Evolutionary conservation across 2,329 filamentous ascomycete species (phyloP).

Genomic region (Fusarium musae): DNA sequence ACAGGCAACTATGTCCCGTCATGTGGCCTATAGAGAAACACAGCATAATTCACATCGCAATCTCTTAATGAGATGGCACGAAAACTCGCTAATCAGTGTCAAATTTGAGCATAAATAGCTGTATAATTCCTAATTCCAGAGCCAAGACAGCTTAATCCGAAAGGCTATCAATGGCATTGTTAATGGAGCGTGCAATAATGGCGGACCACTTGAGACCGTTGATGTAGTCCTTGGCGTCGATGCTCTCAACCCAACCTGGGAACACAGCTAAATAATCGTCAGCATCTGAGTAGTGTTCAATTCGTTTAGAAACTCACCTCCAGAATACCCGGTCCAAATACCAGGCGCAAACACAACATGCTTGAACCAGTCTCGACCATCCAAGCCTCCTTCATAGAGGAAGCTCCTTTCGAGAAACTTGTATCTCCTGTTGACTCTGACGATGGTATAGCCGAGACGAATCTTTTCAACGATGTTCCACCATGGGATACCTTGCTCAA

Average conservation of each 20-base stretch:
- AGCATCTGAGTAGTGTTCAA: background rate
- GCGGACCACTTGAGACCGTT: conserved; percentile 69
- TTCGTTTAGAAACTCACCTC: conserved; percentile 61
- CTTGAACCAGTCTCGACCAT: conserved; percentile 89
- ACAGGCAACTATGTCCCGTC: too few species aligned
- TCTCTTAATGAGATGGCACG: too few species aligned
- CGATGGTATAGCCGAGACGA: conserved; percentile 70
- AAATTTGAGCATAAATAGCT: background rate
- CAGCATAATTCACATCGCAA: too few species aligned
- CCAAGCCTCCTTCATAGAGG: conserved; percentile 78
- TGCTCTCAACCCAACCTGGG: conserved; percentile 70
- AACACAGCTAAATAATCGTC: conserved; percentile 61
- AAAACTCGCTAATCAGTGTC: background rate
- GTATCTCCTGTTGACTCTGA: conserved; percentile 80
- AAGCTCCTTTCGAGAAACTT: conserved; percentile 87
- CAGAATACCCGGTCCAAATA: conserved; percentile 90
- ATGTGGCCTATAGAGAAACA: too few species aligned
- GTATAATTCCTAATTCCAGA: background rate
- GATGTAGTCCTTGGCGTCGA: conserved; percentile 67
- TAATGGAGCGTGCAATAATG: conserved; percentile 66
- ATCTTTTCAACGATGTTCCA: conserved; percentile 79
- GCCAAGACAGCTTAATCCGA: background rate
- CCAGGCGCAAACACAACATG: conserved; percentile 94
- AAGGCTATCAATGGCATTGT: conserved; percentile 57
- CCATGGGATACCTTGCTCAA: conserved; percentile 73